Evolutionary conservation across 108 stramenopile genomes (phyloP), one percentile per base, ranked within the genome.

Genomic region (Cyclotella sp.): DNA sequence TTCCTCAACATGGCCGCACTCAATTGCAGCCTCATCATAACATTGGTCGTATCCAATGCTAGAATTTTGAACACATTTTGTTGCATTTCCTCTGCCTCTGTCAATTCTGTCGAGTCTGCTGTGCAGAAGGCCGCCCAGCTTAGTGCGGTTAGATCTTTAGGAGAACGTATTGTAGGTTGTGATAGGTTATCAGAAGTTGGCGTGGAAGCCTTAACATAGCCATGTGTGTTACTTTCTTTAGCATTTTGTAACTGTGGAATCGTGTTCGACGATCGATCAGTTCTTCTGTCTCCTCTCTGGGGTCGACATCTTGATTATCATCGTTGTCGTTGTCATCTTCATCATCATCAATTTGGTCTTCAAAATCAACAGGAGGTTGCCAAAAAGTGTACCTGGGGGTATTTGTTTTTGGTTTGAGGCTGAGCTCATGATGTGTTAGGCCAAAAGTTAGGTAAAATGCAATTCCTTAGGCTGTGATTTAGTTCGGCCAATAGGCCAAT

Each of bases 121-220:
- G 87, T 90, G 44, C 86, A 89, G 75, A 91, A 91, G 47, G 87
- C 85, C n/a, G 90, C 91, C 93, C 93, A 94, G 69, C 89, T 89
- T 19, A 92, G 68, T 12, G 93, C 91, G 40, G 89, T 84, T 11
- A 94, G 78, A 67, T 94, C 90, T 80, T 89, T 87, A 7, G 84
- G 78, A 3, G 89, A 63, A 51, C 86, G 84, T 29, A 79, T 63
- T 39, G 30, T 42, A 62, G 34, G 9, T 62, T 67, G 29, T 18
- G 76, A 65, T 21, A 46, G 63, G 47, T 41, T 68, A 24, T 73
- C 72, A 3, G 42, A 46, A 40, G 70, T 27, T 39, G 43, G 16
- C 6, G 73, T 40, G 28, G 61, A 27, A 43, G 42, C 67, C 24
- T 55, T 42, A 3, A 76, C 47, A 41, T 84, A 80, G 4, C 79